Conservation (phyloP, 495 filamentous ascomycete genomes). For the Hypoxylon crocopeplum region DNA sequence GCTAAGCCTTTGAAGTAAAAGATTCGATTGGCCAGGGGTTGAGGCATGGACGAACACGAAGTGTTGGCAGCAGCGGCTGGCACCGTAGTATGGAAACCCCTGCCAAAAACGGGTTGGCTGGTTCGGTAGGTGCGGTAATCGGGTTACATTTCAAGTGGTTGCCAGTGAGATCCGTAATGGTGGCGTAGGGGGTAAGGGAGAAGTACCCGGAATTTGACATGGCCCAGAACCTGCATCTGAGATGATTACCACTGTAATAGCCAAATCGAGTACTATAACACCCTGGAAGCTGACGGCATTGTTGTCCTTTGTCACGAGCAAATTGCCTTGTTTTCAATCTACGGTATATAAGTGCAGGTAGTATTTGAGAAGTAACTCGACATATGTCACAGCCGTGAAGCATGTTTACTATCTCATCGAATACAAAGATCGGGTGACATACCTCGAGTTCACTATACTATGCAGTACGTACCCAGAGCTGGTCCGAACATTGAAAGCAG, state of each 20-base stretch:
- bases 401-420: too few relatives aligned
- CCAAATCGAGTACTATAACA: constrained; percentile 11
- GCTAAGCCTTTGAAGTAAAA: constrained; percentile 24
- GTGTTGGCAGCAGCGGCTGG: constrained; percentile 21
- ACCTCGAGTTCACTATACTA: too few relatives aligned
- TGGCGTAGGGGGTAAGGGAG: constrained; percentile 2
- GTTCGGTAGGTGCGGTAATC: constrained; percentile 28
- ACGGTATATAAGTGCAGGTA: too few relatives aligned
- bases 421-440: constrained; percentile 18
- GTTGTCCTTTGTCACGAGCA: not conserved
- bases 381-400: too few relatives aligned
- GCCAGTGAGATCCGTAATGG: constrained; percentile 20
- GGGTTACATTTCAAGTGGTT: constrained; percentile 24
- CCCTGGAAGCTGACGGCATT: constrained; percentile 14
- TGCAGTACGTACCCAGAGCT: not conserved
- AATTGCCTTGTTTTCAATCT: too few relatives aligned
- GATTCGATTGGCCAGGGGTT: constrained; percentile 29
- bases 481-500: not conserved
- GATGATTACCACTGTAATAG: constrained; percentile 18
- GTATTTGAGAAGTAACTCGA: too few relatives aligned
- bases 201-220: constrained; percentile 9
- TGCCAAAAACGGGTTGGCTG: constrained; percentile 28
- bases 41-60: constrained; percentile 34
- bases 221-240: constrained; percentile 23
- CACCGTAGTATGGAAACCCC: constrained; percentile 13